Percentiles rank a stretch among this genome's conserved stretches.
These are phyloP conservation scores for Zasmidium cellare DNA, from an alignment of 2,329 filamentous ascomycete species.

Conservation along the genomic window DNA sequence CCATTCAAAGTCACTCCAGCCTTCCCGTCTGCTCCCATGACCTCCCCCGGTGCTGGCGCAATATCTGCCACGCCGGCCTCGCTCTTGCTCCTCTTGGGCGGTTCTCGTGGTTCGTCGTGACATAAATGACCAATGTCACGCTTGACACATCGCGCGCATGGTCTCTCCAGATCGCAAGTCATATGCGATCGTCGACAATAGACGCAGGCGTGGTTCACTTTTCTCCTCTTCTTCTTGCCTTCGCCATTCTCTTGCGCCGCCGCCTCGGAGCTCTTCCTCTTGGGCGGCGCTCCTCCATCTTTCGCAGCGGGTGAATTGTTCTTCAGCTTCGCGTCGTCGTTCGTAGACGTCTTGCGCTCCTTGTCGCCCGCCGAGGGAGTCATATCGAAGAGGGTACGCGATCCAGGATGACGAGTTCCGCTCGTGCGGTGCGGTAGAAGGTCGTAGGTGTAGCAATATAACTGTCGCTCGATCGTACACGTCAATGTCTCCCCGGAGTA, in stretches of 20 bases:
- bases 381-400: background rate
- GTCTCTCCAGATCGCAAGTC: conserved; percentile 69
- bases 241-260: conserved; percentile 19
- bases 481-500: background rate
- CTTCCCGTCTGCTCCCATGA: conserved; percentile 23
- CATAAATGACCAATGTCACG: conserved; percentile 97
- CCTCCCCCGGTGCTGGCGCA: conserved; percentile 28
- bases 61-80: conserved; percentile 40
- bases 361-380: background rate
- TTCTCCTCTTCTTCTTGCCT: conserved; percentile 51
- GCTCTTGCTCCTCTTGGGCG: conserved; percentile 75
- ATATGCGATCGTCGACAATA: conserved; percentile 57
- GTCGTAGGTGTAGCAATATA: background rate
- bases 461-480: background rate
- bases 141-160: conserved; percentile 96
- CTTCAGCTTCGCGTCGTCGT: background rate
- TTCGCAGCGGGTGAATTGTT: background rate
- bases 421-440: background rate
- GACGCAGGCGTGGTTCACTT: conserved; percentile 57
- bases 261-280: conserved; percentile 26
- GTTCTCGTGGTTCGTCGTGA: conserved; percentile 93
- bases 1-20: conserved; percentile 12
- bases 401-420: background rate
- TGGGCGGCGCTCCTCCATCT: conserved; percentile 6
- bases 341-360: background rate